These are phyloP conservation scores for Clavariopsis aquatica DNA, from an alignment of 495 filamentous ascomycete genomes.

Conservation along the genomic window DNA sequence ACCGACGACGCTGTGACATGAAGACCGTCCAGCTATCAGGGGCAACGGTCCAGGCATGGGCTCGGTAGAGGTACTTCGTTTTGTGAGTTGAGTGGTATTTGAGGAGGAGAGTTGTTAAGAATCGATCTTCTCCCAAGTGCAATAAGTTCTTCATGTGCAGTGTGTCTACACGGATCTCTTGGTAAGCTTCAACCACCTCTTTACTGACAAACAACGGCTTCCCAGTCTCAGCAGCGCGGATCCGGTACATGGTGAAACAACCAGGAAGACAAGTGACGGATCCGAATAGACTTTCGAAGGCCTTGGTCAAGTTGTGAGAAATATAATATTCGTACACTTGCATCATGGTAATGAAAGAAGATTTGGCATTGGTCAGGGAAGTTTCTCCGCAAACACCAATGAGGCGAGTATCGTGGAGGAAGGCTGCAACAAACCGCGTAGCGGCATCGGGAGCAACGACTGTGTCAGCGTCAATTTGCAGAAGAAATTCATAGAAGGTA, in stretches of 20 bases:
- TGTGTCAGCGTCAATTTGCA: conserved; percentile 97
- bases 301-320: conserved; percentile 95
- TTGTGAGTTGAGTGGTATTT: conserved; percentile 93
- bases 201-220: conserved; percentile 95
- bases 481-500: conserved; percentile 94
- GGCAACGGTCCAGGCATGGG: conserved; percentile 94
- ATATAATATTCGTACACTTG: conserved; percentile 99
- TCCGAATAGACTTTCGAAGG: conserved; percentile 97
- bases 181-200: conserved; percentile 82
- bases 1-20: conserved; percentile 95
- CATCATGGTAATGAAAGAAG: conserved; percentile 95
- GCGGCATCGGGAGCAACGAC: conserved; percentile 88
- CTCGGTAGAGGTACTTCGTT: conserved; percentile 92
- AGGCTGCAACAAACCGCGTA: conserved; percentile 88
- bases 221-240: conserved; percentile 88
- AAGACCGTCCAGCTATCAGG: conserved; percentile 92
- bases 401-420: conserved; percentile 86
- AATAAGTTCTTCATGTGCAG: conserved; percentile 99
- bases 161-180: conserved; percentile 92
- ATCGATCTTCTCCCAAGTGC: conserved; percentile 93
- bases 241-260: conserved; percentile 98
- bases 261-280: conserved; percentile 96
- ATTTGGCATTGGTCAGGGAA: conserved; percentile 85
- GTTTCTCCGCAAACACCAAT: conserved; percentile 96
- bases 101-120: conserved; percentile 89